Evolutionary conservation across 306 rosid genomes (phyloP).

Genomic region (Sphenostylis stenocarpa): DNA sequence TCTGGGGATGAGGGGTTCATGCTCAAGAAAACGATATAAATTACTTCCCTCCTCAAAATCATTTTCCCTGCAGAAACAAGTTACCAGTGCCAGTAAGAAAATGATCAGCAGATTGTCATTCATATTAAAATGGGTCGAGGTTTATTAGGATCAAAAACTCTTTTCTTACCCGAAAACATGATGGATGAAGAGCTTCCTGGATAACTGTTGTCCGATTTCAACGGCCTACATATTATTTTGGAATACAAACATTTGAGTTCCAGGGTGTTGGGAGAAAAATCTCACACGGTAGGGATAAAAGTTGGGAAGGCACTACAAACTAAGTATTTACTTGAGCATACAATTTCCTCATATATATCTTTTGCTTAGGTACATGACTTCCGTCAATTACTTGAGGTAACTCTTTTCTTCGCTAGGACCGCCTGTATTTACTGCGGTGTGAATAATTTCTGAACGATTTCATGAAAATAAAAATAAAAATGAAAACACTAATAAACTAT

Average conservation of each 20-base stretch:
- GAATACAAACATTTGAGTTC: slow-evolving; percentile 24
- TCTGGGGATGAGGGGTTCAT: slow-evolving; percentile 60
- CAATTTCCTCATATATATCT: too few relatives aligned
- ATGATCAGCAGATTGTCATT: background rate
- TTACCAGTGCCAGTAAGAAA: slow-evolving; percentile 25
- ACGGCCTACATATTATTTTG: slow-evolving; percentile 61
- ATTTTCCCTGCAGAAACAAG: slow-evolving; percentile 60
- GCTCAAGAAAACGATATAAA: slow-evolving; percentile 87
- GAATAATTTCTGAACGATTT: background rate
- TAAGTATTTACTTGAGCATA: too few relatives aligned
- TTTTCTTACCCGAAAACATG: slow-evolving; percentile 86
- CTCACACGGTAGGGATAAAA: background rate
- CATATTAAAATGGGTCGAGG: background rate
- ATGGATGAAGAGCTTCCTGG: slow-evolving; percentile 76
- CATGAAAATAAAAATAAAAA: too few relatives aligned
- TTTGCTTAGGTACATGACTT: background rate
- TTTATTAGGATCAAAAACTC: slow-evolving; percentile 25
- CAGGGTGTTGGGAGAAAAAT: background rate
- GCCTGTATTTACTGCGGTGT: background rate
- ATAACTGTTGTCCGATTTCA: slow-evolving; percentile 73
- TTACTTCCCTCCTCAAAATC: slow-evolving; percentile 85
- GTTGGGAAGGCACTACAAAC: background rate
- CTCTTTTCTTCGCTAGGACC: background rate
- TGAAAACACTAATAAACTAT: background rate
- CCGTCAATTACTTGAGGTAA: background rate